Base-by-base conservation (phyloP, 2,329 filamentous ascomycete species). In the Corynespora cassiicola region DNA sequence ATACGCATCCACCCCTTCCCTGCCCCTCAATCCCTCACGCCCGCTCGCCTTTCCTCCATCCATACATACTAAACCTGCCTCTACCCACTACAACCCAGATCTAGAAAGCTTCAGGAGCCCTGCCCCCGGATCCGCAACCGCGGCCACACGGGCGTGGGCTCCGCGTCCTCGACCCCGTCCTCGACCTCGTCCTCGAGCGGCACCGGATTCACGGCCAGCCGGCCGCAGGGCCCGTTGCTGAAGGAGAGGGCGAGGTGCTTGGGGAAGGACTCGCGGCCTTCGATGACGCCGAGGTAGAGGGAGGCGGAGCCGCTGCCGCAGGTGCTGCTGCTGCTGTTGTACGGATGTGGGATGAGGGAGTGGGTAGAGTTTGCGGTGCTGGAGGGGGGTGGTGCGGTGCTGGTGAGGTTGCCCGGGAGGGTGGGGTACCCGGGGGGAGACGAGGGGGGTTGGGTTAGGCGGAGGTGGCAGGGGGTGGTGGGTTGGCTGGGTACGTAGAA, bases 151-250 rank as follows among this genome's bases (percentile, higher is more conserved):
- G n/a, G n/a, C n/a, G n/a, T n/a, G n/a, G n/a, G n/a, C n/a, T n/a
- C n/a, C n/a, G n/a, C n/a, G n/a, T n/a, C n/a, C n/a, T n/a, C n/a
- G n/a, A n/a, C n/a, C n/a, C n/a, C n/a, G n/a, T n/a, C n/a, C n/a
- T n/a, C n/a, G n/a, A n/a, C n/a, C n/a, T 23, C 8, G 15, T 24
- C 24, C 6, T 38, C 28, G 18, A 48, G 23, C 14, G 33, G 42
- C 28, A 53, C 31, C 6, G 45, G 32, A 31, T 43, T 45, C 18
- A 54, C 41, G 19, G 40, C 45, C 22, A 58, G 33, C 3, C 51
- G 28, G 6, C 56, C 56, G 46, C 56, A 59, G 5, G 51, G 56
- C 9, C 56, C 56, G 22, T 63, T 59, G 15, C 37, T 45, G 31
- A 59, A 50, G 12, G 12, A 26, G 16, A 56, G 18, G 22, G 54